A percentile compares a stretch with the other conserved stretches of the same genome.
phyloP scores from a whole-genome alignment of 768 basidiomycete species.

The Phaeotremella fagi region DNA sequence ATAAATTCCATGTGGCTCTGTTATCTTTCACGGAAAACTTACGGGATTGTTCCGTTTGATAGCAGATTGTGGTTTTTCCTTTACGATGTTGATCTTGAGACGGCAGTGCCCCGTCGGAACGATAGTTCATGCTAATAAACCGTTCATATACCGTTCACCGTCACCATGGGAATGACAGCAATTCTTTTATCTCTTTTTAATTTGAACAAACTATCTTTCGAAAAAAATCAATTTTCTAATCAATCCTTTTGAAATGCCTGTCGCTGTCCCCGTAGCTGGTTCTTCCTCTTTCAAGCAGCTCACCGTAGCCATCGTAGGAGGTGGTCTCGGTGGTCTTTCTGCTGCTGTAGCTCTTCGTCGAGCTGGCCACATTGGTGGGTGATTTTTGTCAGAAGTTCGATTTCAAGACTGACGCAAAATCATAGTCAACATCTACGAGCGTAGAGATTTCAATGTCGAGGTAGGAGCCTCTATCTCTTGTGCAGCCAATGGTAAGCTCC shows the following conservation, averaged over 20 bases:
- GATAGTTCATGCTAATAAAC: no score
- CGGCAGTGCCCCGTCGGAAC: no score
- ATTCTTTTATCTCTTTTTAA: no score
- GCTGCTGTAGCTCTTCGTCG: slow-evolving; percentile 22
- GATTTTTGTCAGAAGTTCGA: background rate
- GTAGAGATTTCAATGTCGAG: slow-evolving; percentile 16
- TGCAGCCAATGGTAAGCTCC: slow-evolving; percentile 9
- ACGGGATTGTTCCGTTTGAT: no score
- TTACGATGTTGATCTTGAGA: no score
- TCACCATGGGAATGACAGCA: no score
- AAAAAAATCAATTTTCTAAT: background rate
- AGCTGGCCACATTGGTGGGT: slow-evolving; percentile 12
- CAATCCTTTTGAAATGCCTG: background rate
- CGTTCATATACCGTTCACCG: no score
- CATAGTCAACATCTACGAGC: slow-evolving; percentile 16
- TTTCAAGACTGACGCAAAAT: background rate
- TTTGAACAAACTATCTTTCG: no score
- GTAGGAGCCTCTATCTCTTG: slow-evolving; percentile 24
- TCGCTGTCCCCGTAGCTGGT: background rate
- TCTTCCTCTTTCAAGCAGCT: slow-evolving; percentile 10
- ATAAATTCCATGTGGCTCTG: no score
- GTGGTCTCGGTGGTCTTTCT: slow-evolving; percentile 25
- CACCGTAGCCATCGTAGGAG: slow-evolving; percentile 29
- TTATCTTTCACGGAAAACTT: no score
- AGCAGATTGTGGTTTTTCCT: no score